phyloP scores from a whole-genome alignment of 2,329 filamentous ascomycete species.

The Myriosclerotinia duriaeana region DNA sequence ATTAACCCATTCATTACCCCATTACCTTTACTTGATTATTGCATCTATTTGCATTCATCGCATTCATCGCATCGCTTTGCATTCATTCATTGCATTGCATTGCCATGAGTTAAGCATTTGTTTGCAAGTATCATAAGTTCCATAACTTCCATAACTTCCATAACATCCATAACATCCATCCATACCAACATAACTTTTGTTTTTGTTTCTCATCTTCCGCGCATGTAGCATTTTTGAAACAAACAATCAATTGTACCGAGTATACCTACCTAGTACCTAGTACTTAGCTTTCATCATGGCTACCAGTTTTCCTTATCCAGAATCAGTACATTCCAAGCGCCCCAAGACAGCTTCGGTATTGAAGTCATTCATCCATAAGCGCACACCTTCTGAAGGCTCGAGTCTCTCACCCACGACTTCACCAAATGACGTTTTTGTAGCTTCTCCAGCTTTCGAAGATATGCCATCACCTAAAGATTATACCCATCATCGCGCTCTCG shows the following conservation, averaged over 20 bases:
- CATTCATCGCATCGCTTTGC: background rate
- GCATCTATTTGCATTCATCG: no score
- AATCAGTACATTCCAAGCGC: conserved; percentile 36
- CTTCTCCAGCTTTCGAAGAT: conserved; percentile 31
- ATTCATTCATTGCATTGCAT: background rate
- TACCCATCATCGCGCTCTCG: conserved; percentile 49
- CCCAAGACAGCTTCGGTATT: conserved; percentile 40
- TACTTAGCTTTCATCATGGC: conserved; percentile 37
- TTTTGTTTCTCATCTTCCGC: background rate
- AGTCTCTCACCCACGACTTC: conserved; percentile 31
- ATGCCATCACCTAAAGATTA: conserved; percentile 41
- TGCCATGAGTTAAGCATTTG: conserved; percentile 13
- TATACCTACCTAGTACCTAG: background rate
- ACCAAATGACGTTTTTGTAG: conserved; percentile 29
- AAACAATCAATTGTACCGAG: conserved; percentile 2
- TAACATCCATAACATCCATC: background rate
- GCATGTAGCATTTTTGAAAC: conserved; percentile 10
- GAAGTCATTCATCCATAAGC: conserved; percentile 40
- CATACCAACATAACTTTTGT: background rate
- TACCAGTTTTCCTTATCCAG: conserved; percentile 33
- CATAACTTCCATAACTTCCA: no score
- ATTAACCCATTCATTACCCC: background rate
- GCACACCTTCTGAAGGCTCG: conserved; percentile 37
- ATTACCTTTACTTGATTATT: background rate
- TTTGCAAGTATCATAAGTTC: background rate